These are phyloP conservation scores for Lasiosphaeria ovina DNA, from an alignment of 495 filamentous ascomycete genomes.

Conservation along the genomic window DNA sequence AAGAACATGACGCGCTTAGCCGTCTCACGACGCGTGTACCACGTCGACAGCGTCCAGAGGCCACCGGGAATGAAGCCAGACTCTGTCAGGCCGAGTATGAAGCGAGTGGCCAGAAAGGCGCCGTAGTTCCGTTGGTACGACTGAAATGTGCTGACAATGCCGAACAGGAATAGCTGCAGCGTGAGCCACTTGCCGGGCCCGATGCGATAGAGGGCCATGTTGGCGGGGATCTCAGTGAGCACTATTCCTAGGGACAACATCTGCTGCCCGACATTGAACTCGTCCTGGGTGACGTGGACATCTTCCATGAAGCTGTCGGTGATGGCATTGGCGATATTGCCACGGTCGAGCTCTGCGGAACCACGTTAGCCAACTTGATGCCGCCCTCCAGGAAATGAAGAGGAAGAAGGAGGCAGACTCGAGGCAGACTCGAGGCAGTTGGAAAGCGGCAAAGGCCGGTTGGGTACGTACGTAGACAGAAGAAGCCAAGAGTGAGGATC, in stretches of 20 bases:
- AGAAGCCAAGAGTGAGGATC: conserved; percentile 55
- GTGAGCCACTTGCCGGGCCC: conserved; percentile 60
- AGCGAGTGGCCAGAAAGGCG: conserved; percentile 50
- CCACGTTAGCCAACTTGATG: not conserved
- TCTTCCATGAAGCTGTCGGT: conserved; percentile 47
- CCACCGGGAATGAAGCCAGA: conserved; percentile 61
- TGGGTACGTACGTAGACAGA: conserved; percentile 47
- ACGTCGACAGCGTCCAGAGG: conserved; percentile 59
- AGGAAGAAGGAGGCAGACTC: not conserved
- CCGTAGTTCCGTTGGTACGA: conserved; percentile 52
- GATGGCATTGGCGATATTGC: conserved; percentile 35
- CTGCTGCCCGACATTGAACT: conserved; percentile 59
- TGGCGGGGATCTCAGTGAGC: conserved; percentile 57
- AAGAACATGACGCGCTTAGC: conserved; percentile 55
- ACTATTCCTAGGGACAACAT: conserved; percentile 58
- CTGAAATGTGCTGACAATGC: conserved; percentile 58
- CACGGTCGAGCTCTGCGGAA: conserved; percentile 34
- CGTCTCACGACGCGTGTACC: conserved; percentile 58
- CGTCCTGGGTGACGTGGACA: conserved; percentile 52
- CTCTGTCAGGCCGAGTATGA: conserved; percentile 53
- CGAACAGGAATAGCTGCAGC: conserved; percentile 56
- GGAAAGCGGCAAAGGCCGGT: too few relatives aligned
- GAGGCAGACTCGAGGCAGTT: too few relatives aligned
- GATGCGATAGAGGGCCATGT: conserved; percentile 55
- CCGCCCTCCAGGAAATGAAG: conserved; percentile 32